Evolutionary conservation across 345 rosid species (phyloP).

Genomic region (Anastatica hierochuntica): DNA sequence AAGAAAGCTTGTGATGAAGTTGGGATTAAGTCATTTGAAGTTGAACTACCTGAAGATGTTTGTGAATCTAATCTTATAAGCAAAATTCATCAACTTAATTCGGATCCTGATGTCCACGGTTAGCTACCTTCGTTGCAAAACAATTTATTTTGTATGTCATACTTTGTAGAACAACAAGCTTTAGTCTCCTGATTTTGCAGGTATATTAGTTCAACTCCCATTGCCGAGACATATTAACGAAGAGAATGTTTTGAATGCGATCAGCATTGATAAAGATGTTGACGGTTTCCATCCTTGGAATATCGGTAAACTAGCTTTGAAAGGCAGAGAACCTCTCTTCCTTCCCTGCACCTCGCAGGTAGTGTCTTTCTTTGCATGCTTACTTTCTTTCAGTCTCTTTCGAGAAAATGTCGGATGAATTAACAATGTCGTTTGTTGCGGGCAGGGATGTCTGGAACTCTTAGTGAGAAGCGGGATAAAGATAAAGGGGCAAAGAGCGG

Average conservation of each 20-base stretch:
- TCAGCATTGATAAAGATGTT: slow-evolving; percentile 73
- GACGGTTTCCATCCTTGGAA: slow-evolving; percentile 98
- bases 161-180: too few species aligned
- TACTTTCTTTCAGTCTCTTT: neutral
- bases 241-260: slow-evolving; percentile 69
- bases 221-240: slow-evolving; percentile 77
- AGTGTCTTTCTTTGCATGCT: slow-evolving; percentile 6
- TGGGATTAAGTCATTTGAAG: slow-evolving; percentile 69
- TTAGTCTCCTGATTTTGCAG: slow-evolving; percentile 29
- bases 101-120: slow-evolving; percentile 76
- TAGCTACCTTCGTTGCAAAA: slow-evolving; percentile 9
- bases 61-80: slow-evolving; percentile 55
- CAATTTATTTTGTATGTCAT: neutral
- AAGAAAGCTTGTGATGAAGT: slow-evolving; percentile 90
- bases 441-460: slow-evolving; percentile 90
- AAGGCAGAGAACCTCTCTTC: slow-evolving; percentile 89
- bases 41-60: slow-evolving; percentile 70
- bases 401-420: neutral
- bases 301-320: slow-evolving; percentile 94
- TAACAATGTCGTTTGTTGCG: slow-evolving; percentile 1
- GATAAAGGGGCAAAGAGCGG: slow-evolving; percentile 69
- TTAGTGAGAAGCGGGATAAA: slow-evolving; percentile 57
- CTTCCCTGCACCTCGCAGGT: slow-evolving; percentile 96
- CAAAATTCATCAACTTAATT: slow-evolving; percentile 79
- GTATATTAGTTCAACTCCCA: slow-evolving; percentile 91